phyloP scores from a whole-genome alignment of 495 filamentous ascomycete species.

The Tetracladium setigerum region DNA sequence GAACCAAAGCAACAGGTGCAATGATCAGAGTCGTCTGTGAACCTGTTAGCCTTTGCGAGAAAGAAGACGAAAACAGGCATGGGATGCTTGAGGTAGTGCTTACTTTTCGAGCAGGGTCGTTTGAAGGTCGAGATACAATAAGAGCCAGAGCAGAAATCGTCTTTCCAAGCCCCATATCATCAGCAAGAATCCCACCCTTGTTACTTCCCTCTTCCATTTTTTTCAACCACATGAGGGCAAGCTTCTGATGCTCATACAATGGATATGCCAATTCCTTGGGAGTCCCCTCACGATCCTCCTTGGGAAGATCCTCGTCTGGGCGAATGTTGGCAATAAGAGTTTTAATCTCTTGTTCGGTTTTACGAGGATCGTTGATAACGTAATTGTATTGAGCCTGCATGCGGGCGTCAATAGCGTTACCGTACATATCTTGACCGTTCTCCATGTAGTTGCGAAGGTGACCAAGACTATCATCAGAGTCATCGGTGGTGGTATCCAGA shows the following conservation, averaged over 20 bases:
- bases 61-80: not conserved
- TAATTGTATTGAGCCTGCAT: constrained; percentile 30
- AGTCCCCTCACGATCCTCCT: constrained; percentile 60
- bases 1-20: constrained; percentile 77
- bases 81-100: not conserved
- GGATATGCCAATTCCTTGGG: constrained; percentile 62
- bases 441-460: too few relatives aligned
- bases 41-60: constrained; percentile 11
- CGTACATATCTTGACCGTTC: too few relatives aligned
- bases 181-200: constrained; percentile 79
- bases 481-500: too few relatives aligned
- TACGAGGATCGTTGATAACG: constrained; percentile 44
- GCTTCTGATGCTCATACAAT: constrained; percentile 76
- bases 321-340: constrained; percentile 64
- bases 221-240: constrained; percentile 78
- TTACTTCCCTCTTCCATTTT: constrained; percentile 69
- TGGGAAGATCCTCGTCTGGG: constrained; percentile 61
- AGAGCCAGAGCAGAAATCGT: constrained; percentile 85
- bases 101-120: constrained; percentile 45
- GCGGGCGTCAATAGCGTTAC: constrained; percentile 5
- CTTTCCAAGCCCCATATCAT: constrained; percentile 96
- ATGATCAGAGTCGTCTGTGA: constrained; percentile 75
- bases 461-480: too few relatives aligned
- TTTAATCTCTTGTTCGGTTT: constrained; percentile 58
- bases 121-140: constrained; percentile 63